Evolutionary conservation across 2,329 filamentous ascomycete species (phyloP).

Genomic region (Exophiala alcalophila): DNA sequence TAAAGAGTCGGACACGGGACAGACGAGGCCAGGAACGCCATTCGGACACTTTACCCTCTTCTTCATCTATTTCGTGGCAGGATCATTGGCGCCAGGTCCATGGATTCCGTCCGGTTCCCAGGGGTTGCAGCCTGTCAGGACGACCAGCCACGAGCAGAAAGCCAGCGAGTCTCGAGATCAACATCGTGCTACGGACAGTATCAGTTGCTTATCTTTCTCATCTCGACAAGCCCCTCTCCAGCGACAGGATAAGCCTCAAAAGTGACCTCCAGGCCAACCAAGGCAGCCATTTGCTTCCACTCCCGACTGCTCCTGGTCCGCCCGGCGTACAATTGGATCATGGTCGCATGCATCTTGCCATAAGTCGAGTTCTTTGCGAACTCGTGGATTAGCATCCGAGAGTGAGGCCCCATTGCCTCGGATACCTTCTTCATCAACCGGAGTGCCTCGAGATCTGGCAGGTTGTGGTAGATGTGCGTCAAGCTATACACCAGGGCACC

Average conservation of each 20-base stretch:
- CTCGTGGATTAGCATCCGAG: conserved; percentile 38
- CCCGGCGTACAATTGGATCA: conserved; percentile 39
- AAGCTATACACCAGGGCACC: conserved; percentile 38
- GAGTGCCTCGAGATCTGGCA: conserved; percentile 38
- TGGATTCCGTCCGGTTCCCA: no score
- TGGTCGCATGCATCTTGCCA: conserved; percentile 38
- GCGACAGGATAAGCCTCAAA: conserved; percentile 37
- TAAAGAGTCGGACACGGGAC: no score
- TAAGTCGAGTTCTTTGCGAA: conserved; percentile 39
- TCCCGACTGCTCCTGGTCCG: conserved; percentile 37
- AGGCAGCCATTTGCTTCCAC: conserved; percentile 36
- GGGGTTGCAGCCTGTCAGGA: no score
- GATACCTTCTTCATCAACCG: conserved; percentile 38
- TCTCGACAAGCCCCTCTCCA: conserved; percentile 39
- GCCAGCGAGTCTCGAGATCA: no score
- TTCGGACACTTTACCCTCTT: no score
- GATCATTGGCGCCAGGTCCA: no score
- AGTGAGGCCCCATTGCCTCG: conserved; percentile 36
- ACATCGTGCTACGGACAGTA: no score
- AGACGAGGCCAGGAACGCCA: no score
- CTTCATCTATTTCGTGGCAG: no score
- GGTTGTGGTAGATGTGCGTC: conserved; percentile 40
- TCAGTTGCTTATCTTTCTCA: no score
- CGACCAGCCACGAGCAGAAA: no score
- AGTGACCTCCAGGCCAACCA: conserved; percentile 36